Evolutionary conservation across 2,329 filamentous ascomycete species (phyloP), one percentile per base, ranked within the genome.

Genomic region (Macroventuria anomochaeta): DNA sequence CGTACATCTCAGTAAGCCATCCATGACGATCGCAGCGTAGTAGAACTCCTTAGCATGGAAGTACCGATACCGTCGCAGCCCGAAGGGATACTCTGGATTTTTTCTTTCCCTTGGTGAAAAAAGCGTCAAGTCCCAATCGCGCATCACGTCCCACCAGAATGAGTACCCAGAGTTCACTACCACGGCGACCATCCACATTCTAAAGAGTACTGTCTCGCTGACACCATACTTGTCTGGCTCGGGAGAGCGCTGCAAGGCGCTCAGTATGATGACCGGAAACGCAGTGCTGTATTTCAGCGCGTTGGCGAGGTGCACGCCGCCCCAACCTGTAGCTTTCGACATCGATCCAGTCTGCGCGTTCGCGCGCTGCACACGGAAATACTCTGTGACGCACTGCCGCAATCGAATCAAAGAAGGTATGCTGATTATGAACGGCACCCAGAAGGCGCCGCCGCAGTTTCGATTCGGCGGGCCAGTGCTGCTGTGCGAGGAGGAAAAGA

Each of bases 61-160:
- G 69, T 88, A 84, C 17, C 93, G 83, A 50, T 88, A 82, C 43
- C 86, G 82, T 23, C 95, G 87, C 37, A 99, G 80, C 1, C 90
- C 95, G 71, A 85, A 95, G 0, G 91, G 85, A 64, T 93, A 84
- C 21, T 88, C 85, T 1, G 82, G 82, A 10, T 83, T 81, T 60
- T 81, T 80, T 58, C 88, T 84, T 57, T 85, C 80, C 31, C 76
- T 76, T 12, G 80, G 73, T 2, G 88, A 85, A 69, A 97, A 90
- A 12, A 97, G 81, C 0, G 89, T 90, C 58, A 99, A 81, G 70
- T 97, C 95, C 95, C 95, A 99, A 80, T 99, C 95, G 78, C 93
- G 95, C 49, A 91, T 83, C 25, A 97, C 87, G 68, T 99, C 95
- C 95, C 95, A 99, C 81, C 95, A 99, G 79, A 97, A 97, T n/a